These are phyloP conservation scores for Arthrinium puccinioides DNA, from an alignment of 2,329 filamentous ascomycete species.

Conservation along the genomic window DNA sequence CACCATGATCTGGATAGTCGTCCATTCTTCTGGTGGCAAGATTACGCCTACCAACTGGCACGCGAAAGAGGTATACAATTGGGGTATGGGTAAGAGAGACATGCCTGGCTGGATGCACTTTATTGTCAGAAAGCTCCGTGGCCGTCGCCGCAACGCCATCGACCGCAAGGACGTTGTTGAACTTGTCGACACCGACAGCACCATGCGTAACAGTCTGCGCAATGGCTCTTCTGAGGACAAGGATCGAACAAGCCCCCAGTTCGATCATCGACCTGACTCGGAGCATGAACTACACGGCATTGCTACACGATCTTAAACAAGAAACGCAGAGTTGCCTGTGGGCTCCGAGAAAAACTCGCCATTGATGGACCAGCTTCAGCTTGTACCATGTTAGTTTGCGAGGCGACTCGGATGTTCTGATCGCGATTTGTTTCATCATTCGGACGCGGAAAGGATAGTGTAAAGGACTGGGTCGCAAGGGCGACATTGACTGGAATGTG, in stretches of 20 bases:
- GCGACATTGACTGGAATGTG: too few relatives aligned
- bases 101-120: constrained; percentile 51
- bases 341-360: too few relatives aligned
- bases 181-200: constrained; percentile 17
- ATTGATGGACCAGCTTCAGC: too few relatives aligned
- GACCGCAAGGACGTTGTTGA: constrained; percentile 21
- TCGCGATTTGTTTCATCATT: too few relatives aligned
- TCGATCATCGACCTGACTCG: neutral
- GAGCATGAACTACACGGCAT: constrained; percentile 3
- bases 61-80: constrained; percentile 48
- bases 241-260: constrained; percentile 1
- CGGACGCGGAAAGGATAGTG: too few relatives aligned
- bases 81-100: constrained; percentile 43
- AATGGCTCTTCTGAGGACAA: constrained; percentile 3
- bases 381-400: too few relatives aligned
- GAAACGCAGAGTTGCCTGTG: too few relatives aligned
- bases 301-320: too few relatives aligned
- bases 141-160: constrained; percentile 7
- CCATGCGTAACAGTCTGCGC: constrained; percentile 3
- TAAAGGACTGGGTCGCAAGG: too few relatives aligned
- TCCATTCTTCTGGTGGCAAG: constrained; percentile 35
- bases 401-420: too few relatives aligned
- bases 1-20: constrained; percentile 41
- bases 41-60: constrained; percentile 46
- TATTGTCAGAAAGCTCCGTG: constrained; percentile 16